Evolutionary conservation across 2,329 filamentous ascomycete species (phyloP).

Genomic region (Aspergillus brunneoviolaceus): DNA sequence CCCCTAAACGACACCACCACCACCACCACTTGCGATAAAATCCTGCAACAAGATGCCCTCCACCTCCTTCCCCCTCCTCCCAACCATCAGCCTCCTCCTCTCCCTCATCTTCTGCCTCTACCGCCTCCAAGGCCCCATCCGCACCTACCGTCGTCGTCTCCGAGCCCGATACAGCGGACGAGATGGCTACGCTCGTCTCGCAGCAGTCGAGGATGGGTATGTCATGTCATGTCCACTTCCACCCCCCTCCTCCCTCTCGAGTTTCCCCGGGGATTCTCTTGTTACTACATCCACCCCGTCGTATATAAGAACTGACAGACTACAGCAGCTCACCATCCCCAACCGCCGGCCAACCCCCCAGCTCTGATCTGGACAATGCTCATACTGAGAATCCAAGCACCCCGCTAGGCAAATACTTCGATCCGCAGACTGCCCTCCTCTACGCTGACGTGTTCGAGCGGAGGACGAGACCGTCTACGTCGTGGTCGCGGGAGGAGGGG

Average conservation of each 20-base stretch:
- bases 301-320: too few species aligned
- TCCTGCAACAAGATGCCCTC: not conserved
- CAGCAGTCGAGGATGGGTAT: not conserved
- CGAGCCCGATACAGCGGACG: not conserved
- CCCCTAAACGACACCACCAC: too few species aligned
- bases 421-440: slow-evolving; percentile 18
- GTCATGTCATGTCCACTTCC: too few species aligned
- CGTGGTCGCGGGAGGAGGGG: slow-evolving; percentile 1
- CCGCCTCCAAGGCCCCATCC: slow-evolving; percentile 8
- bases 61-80: slow-evolving; percentile 12
- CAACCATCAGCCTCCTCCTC: slow-evolving; percentile 19
- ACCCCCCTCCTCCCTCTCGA: too few species aligned
- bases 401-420: slow-evolving; percentile 22
- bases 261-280: too few species aligned
- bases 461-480: slow-evolving; percentile 2
- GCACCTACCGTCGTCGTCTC: not conserved
- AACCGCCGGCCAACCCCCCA: too few species aligned
- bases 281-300: too few species aligned
- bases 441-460: slow-evolving; percentile 13
- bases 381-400: not conserved
- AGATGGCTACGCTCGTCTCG: not conserved
- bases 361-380: too few species aligned
- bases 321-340: too few species aligned
- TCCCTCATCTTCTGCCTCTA: slow-evolving; percentile 16
- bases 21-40: too few species aligned